These are phyloP conservation scores for Ceratocystis albifundus DNA, from an alignment of 2,329 filamentous ascomycete species.

Conservation along the genomic window DNA sequence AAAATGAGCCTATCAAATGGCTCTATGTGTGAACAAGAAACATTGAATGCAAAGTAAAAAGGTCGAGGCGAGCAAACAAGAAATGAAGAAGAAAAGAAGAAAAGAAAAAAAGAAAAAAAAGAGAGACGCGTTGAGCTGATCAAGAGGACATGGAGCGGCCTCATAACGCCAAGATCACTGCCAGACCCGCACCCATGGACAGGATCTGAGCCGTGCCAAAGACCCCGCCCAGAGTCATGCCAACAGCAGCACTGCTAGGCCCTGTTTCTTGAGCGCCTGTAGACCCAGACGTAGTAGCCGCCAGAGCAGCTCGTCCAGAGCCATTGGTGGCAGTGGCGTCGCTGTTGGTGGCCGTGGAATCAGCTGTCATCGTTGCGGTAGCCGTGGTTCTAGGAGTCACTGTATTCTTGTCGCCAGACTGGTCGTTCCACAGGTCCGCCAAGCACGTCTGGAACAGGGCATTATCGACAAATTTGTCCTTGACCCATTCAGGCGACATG, in stretches of 20 bases:
- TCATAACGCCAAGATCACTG: background rate
- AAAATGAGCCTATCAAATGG: background rate
- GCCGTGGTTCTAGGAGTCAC: background rate
- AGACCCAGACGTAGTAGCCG: background rate
- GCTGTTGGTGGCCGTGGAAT: background rate
- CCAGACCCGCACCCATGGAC: background rate
- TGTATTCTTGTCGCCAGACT: background rate
- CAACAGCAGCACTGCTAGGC: background rate
- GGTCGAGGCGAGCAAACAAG: background rate
- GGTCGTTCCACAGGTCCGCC: slow-evolving; percentile 24
- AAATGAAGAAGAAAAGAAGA: too few species aligned
- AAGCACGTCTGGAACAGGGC: slow-evolving; percentile 27
- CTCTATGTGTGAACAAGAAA: background rate
- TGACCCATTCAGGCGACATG: slow-evolving; percentile 33
- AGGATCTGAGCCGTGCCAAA: background rate
- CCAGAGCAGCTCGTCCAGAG: background rate
- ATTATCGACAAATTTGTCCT: slow-evolving; percentile 23
- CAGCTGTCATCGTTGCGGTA: background rate
- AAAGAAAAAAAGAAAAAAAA: too few species aligned
- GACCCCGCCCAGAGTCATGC: background rate
- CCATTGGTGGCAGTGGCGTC: background rate
- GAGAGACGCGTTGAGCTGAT: background rate
- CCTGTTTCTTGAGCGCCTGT: background rate
- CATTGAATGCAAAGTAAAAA: too few species aligned
- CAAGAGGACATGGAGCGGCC: background rate